Base-by-base conservation (phyloP, 306 rosid species). In the Arachis hypogaea region DNA sequence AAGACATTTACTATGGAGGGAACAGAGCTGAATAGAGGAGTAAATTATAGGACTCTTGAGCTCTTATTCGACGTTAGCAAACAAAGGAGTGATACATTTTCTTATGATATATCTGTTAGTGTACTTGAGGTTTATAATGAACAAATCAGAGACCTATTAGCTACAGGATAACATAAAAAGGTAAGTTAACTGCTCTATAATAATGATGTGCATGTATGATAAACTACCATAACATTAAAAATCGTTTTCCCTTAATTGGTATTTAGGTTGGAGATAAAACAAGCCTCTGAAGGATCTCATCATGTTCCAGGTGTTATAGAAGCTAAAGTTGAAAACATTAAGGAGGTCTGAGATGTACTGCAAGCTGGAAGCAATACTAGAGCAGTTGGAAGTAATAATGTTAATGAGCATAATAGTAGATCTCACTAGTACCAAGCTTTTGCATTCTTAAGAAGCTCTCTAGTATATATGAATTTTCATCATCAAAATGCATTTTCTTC, bases 1-100 rank as follows among this genome's bases (percentile, higher is more conserved):
- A 92, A 92, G 82, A 92, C 97, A 58, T 92, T 92, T 73, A 92
- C 97, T 55, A 92, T 92, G 97, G 97, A 92, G 85, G 97, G 97
- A 68, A 87, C 86, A 36, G 86, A 86, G 67, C 85, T 83, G 58
- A 92, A 88, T 22, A 85, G 97, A 82, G 97, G 97, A 76, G 96
- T 92, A 45, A 92, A 92, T 73, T 92, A 92, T 63, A 83, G 93
- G 81, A 92, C 96, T 61, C 96, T 92, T 66, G 92, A 86, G 79
- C 87, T 83, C 63, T 84, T 92, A 87, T 92, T 92, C 75, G 77
- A 82, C 73, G 78, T 82, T 72, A 80, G 92, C 69, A 81, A 75
- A 61, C 92, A 92, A 84, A 86, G 97, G 81, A 85, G 88, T 56
- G 90, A 83, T 76, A 77, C 86, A 49, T 85, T 84, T 78, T 44